Percentiles rank a stretch among this genome's conserved stretches.
phyloP scores from a whole-genome alignment of 2,329 filamentous ascomycete species.

The Aspergillus eucalypticola region DNA sequence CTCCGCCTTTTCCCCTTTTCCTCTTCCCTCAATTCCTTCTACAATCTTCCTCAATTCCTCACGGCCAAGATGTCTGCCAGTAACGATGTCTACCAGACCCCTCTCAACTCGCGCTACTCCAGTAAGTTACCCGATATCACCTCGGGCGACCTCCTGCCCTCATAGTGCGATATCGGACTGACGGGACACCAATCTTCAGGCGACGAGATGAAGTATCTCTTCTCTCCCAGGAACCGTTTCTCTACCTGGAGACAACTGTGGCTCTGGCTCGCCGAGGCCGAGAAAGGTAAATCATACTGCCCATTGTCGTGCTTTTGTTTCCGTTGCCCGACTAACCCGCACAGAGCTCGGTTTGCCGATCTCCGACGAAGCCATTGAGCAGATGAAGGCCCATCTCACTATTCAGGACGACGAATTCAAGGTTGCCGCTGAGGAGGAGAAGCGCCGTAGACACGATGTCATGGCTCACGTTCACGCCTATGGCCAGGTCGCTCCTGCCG shows the following conservation, averaged over 20 bases:
- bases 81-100: constrained; percentile 65
- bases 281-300: constrained; percentile 53
- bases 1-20: constrained; percentile 11
- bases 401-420: constrained; percentile 78
- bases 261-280: constrained; percentile 78
- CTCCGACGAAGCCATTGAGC: constrained; percentile 69
- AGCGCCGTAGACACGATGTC: constrained; percentile 65
- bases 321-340: constrained; percentile 26
- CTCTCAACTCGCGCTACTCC: constrained; percentile 71
- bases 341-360: constrained; percentile 73
- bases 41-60: constrained; percentile 19
- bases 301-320: not conserved
- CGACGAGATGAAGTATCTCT: constrained; percentile 74
- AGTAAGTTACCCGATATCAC: constrained; percentile 42
- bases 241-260: constrained; percentile 83
- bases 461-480: constrained; percentile 72
- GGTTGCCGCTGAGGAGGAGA: constrained; percentile 74
- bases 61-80: constrained; percentile 38
- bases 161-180: constrained; percentile 15
- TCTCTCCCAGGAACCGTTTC: constrained; percentile 72
- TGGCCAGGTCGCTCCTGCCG: constrained; percentile 70
- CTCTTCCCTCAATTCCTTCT: constrained; percentile 24
- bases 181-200: constrained; percentile 32
- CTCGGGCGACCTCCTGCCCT: not conserved
- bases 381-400: constrained; percentile 73